Evolutionary conservation across 2,329 filamentous ascomycete genomes (phyloP).

Genomic region (Blastomyces silverae): DNA sequence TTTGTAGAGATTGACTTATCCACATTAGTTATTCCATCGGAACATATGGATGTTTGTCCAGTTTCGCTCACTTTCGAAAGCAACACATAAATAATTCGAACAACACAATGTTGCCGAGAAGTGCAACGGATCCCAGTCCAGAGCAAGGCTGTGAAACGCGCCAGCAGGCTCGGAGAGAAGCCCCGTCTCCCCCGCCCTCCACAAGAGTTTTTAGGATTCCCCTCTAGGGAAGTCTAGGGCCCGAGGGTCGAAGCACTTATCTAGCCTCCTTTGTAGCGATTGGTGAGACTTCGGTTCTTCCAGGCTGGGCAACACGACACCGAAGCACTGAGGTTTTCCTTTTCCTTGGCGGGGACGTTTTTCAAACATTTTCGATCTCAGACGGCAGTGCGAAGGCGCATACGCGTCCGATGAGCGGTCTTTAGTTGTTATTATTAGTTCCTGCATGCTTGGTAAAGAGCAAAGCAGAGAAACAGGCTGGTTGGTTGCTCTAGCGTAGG

Average conservation of each 20-base stretch:
- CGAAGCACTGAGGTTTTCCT: not conserved
- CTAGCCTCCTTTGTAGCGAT: not conserved
- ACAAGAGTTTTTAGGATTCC: not conserved
- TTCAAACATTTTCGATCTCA: not conserved
- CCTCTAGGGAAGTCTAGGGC: not conserved
- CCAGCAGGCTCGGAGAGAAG: not conserved
- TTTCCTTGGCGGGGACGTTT: not conserved
- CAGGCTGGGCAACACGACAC: not conserved
- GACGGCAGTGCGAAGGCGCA: not conserved
- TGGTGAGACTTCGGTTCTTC: not conserved
- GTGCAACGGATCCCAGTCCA: not conserved
- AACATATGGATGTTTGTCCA: too few species aligned
- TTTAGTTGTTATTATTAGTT: not conserved
- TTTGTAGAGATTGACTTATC: too few species aligned
- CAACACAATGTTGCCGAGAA: not conserved
- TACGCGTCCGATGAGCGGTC: not conserved
- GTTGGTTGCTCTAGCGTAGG: not conserved
- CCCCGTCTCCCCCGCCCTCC: not conserved
- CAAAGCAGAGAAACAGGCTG: not conserved
- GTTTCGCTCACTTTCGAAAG: too few species aligned
- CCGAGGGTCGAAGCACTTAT: not conserved
- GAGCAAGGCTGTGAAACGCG: constrained; percentile 5
- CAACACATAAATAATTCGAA: not conserved
- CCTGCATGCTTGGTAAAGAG: not conserved
- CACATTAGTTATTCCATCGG: too few species aligned